Conservation (phyloP, 768 basidiomycete species). For the Panellus pusillus region DNA sequence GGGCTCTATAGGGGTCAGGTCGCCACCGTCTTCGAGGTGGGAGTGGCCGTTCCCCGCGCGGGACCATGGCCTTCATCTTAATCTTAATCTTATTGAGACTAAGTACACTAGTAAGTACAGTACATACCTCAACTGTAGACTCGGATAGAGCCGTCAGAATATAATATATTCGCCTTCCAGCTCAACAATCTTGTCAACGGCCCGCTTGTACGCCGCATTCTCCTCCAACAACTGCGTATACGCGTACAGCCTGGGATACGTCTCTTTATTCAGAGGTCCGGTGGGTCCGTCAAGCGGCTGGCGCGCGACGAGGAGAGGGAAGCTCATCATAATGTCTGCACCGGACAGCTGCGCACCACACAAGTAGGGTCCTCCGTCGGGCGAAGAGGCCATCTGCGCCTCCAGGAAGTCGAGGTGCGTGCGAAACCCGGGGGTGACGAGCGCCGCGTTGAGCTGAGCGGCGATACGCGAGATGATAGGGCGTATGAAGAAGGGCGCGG, state of each 20-base stretch:
- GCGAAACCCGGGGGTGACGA: slow-evolving; percentile 6
- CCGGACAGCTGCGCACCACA: slow-evolving; percentile 11
- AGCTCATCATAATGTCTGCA: slow-evolving; percentile 21
- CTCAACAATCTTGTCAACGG: slow-evolving; percentile 19
- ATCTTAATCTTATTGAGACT: too few relatives aligned
- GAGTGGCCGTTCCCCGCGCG: too few relatives aligned
- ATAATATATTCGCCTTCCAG: slow-evolving; percentile 14
- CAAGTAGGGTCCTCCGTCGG: slow-evolving; percentile 15
- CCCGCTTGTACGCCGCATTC: slow-evolving; percentile 15
- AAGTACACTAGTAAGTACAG: too few relatives aligned
- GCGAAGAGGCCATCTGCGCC: slow-evolving; percentile 14
- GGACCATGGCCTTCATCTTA: too few relatives aligned
- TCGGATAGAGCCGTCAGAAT: neutral
- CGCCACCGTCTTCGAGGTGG: too few relatives aligned
- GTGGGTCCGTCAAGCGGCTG: neutral
- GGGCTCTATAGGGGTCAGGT: too few relatives aligned
- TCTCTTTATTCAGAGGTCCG: slow-evolving; percentile 2
- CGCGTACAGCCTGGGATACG: slow-evolving; percentile 15
- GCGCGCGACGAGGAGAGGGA: neutral
- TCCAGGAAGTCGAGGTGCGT: slow-evolving; percentile 18
- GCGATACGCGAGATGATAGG: slow-evolving; percentile 13
- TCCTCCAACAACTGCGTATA: slow-evolving; percentile 11
- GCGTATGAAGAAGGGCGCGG: slow-evolving; percentile 18
- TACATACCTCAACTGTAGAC: too few relatives aligned
- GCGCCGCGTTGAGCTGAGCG: neutral